Evolutionary conservation across 1,139 yeast genomes (phyloP).

Genomic region (Zygotorulaspora mrakii): DNA sequence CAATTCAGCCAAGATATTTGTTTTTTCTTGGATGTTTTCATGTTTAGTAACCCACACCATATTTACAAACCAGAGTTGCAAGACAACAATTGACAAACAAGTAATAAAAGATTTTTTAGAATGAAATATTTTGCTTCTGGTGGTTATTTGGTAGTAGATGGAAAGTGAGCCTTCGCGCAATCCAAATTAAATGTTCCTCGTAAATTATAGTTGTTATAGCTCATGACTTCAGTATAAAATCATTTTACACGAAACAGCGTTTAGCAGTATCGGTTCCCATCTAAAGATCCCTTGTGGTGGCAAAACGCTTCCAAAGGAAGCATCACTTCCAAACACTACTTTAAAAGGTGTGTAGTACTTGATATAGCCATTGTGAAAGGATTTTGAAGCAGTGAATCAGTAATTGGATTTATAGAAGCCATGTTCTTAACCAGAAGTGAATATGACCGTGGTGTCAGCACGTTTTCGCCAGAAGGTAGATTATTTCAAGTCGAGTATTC

Average conservation of each 20-base stretch:
- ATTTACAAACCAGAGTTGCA: too few relatives aligned
- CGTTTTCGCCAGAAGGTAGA: constrained; percentile 98
- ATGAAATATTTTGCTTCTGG: too few relatives aligned
- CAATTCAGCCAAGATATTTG: too few relatives aligned
- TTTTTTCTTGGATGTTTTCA: too few relatives aligned
- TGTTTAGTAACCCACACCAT: too few relatives aligned
- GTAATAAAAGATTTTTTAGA: too few relatives aligned
- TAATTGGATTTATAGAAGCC: constrained; percentile 1
- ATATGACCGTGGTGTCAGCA: constrained; percentile 97
- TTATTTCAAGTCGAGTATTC: constrained; percentile 98
- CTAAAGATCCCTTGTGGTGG: constrained; percentile 4
- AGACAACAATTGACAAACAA: too few relatives aligned
- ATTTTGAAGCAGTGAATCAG: background rate
- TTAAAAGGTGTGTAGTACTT: background rate
- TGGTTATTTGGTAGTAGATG: too few relatives aligned
- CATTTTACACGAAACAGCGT: background rate
- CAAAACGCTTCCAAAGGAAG: background rate
- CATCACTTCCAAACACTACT: background rate
- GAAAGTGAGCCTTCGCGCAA: too few relatives aligned
- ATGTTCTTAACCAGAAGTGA: constrained; percentile 99
- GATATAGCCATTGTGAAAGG: background rate
- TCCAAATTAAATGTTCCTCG: too few relatives aligned
- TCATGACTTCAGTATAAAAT: too few relatives aligned
- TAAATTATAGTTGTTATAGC: too few relatives aligned
- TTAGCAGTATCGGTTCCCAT: background rate